These are phyloP conservation scores for Neocallimastix lanati DNA, from an alignment of 192 early-diverging fungal species.

Conservation along the genomic window DNA sequence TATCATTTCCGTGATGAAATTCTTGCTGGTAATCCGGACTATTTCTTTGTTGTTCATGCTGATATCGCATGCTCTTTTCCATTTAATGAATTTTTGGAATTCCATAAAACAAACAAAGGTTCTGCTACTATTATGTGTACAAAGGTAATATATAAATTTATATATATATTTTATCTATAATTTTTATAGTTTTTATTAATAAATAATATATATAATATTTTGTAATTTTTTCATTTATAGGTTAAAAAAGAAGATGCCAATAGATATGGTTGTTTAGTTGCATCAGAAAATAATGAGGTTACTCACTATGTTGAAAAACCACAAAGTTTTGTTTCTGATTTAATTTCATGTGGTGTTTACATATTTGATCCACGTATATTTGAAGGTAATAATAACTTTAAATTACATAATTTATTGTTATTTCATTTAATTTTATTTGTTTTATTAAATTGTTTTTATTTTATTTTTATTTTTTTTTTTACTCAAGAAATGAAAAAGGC, in stretches of 20 bases:
- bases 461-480: too few species aligned
- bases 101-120: slow-evolving; percentile 65
- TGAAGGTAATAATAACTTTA: slow-evolving; percentile 6
- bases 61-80: slow-evolving; percentile 94
- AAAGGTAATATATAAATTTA: slow-evolving; percentile 29
- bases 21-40: slow-evolving; percentile 64
- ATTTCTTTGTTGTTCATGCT: slow-evolving; percentile 90
- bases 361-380: slow-evolving; percentile 82
- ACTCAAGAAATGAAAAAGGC: slow-evolving; percentile 62
- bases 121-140: slow-evolving; percentile 79
- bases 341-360: slow-evolving; percentile 90
- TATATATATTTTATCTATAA: neutral
- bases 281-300: slow-evolving; percentile 72
- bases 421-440: too few species aligned
- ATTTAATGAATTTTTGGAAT: slow-evolving; percentile 61
- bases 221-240: neutral
- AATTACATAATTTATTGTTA: too few species aligned
- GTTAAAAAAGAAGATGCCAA: slow-evolving; percentile 42
- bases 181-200: too few species aligned
- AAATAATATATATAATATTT: too few species aligned
- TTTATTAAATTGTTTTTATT: too few species aligned
- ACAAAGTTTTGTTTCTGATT: slow-evolving; percentile 80
- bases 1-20: slow-evolving; percentile 99
- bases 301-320: slow-evolving; percentile 98
- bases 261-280: slow-evolving; percentile 83